A percentile compares a stretch with the other conserved stretches of the same genome.
phyloP scores from a whole-genome alignment of 1,284 basidiomycete species.

The Pseudozyma hubeiensis region DNA sequence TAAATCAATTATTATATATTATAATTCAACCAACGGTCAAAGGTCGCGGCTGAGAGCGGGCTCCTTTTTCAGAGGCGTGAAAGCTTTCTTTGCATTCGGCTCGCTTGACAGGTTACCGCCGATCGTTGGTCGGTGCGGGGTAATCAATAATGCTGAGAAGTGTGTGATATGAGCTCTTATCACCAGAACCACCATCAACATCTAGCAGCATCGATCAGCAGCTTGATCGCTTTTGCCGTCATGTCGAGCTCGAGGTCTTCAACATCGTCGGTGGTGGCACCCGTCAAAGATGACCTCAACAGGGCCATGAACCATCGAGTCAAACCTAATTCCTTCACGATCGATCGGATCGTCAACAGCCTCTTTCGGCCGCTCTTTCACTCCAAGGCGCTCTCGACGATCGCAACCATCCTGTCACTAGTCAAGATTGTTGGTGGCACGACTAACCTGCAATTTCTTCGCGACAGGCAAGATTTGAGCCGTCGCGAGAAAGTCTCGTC shows the following conservation, averaged over 20 bases:
- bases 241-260: constrained; percentile 17
- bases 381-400: constrained; percentile 25
- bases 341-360: constrained; percentile 31
- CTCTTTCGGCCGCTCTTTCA: constrained; percentile 40
- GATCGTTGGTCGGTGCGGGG: background rate
- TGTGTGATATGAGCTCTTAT: too few relatives aligned
- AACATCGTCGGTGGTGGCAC: constrained; percentile 1
- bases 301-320: constrained; percentile 25
- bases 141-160: background rate
- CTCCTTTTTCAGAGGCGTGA: too few relatives aligned
- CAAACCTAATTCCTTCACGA: constrained; percentile 31
- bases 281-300: constrained; percentile 32
- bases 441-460: constrained; percentile 30
- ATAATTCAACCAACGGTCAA: too few relatives aligned
- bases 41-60: too few relatives aligned
- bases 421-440: constrained; percentile 42
- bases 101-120: too few relatives aligned
- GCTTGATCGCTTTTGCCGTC: background rate
- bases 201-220: background rate
- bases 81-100: too few relatives aligned
- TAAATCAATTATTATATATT: too few relatives aligned
- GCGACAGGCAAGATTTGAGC: constrained; percentile 25
- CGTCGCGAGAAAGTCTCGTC: constrained; percentile 18
- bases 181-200: background rate
- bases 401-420: constrained; percentile 46